Percentiles rank a stretch among this genome's conserved stretches.
These are phyloP conservation scores for Dittrichia graveolens DNA, from an alignment of 129 eudicot genomes.

Conservation along the genomic window DNA sequence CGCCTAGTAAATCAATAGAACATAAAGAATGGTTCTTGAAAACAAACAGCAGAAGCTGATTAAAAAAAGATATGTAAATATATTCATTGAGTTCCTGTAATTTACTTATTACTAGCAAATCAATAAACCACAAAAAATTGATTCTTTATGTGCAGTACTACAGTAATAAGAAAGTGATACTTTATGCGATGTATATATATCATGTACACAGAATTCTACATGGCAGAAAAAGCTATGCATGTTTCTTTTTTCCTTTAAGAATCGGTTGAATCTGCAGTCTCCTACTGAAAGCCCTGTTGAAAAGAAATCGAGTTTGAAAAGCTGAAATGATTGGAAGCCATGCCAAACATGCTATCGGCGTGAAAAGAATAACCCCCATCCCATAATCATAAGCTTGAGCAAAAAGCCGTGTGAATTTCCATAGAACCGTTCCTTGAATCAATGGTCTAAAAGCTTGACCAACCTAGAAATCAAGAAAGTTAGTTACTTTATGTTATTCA, in stretches of 20 bases:
- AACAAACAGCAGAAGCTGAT: neutral
- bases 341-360: slow-evolving; percentile 79
- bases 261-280: slow-evolving; percentile 79
- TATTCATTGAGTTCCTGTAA: slow-evolving; percentile 50
- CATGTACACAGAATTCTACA: slow-evolving; percentile 28
- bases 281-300: slow-evolving; percentile 91
- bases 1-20: neutral
- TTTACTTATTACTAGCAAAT: slow-evolving; percentile 18
- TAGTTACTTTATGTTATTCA: slow-evolving; percentile 2
- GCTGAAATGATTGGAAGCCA: slow-evolving; percentile 92
- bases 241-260: slow-evolving; percentile 85
- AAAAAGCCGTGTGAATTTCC: slow-evolving; percentile 75
- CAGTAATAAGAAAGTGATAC: slow-evolving; percentile 18
- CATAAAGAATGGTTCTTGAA: neutral
- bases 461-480: slow-evolving; percentile 48
- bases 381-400: slow-evolving; percentile 88
- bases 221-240: slow-evolving; percentile 14
- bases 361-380: slow-evolving; percentile 79
- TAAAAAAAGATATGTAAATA: slow-evolving; percentile 45
- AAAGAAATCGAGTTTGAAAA: slow-evolving; percentile 84
- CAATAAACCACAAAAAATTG: slow-evolving; percentile 14
- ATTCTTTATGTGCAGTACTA: slow-evolving; percentile 29
- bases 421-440: slow-evolving; percentile 59
- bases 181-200: slow-evolving; percentile 16
- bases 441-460: slow-evolving; percentile 75